Percentiles rank a stretch among this genome's conserved stretches.
Evolutionary conservation across 1,284 basidiomycete genomes (phyloP).

Genomic region (Abortiporus biennis): DNA sequence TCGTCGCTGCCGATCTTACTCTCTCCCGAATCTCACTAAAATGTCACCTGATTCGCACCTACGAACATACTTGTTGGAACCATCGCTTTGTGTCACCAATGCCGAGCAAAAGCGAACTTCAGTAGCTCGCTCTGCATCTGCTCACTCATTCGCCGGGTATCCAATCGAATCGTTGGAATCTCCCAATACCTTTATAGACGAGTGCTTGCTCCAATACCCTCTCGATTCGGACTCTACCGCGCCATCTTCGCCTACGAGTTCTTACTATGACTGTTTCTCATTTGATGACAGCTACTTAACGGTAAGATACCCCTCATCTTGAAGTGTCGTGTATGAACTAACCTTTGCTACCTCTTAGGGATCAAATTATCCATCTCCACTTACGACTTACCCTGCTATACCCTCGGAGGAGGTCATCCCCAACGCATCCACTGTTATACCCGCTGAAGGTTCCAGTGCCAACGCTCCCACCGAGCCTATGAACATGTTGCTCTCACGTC

Average conservation of each 20-base stretch:
- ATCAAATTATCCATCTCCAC: not conserved
- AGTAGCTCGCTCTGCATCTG: not conserved
- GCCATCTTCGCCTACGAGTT: conserved; percentile 3
- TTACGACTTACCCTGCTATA: not conserved
- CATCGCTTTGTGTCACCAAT: not conserved
- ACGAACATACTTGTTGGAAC: conserved; percentile 7
- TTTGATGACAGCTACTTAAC: conserved; percentile 6
- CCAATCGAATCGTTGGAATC: conserved; percentile 1
- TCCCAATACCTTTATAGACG: conserved; percentile 3
- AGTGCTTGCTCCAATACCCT: not conserved
- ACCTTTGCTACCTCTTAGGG: not conserved
- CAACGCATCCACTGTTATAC: no score
- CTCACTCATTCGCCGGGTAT: no score
- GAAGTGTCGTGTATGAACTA: not conserved
- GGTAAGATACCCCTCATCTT: conserved; percentile 2
- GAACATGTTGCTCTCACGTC: conserved; percentile 16
- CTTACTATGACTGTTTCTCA: conserved; percentile 4
- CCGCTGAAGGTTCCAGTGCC: no score
- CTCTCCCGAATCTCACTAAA: conserved; percentile 1
- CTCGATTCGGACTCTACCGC: conserved; percentile 4
- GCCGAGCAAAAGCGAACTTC: conserved; percentile 1
- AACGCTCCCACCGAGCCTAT: not conserved
- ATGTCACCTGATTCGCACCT: not conserved
- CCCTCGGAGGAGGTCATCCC: not conserved
- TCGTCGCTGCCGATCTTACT: conserved; percentile 13